These are phyloP conservation scores for Diphasiastrum complanatum DNA, from an alignment of 83 land plant genomes.

Conservation along the genomic window DNA sequence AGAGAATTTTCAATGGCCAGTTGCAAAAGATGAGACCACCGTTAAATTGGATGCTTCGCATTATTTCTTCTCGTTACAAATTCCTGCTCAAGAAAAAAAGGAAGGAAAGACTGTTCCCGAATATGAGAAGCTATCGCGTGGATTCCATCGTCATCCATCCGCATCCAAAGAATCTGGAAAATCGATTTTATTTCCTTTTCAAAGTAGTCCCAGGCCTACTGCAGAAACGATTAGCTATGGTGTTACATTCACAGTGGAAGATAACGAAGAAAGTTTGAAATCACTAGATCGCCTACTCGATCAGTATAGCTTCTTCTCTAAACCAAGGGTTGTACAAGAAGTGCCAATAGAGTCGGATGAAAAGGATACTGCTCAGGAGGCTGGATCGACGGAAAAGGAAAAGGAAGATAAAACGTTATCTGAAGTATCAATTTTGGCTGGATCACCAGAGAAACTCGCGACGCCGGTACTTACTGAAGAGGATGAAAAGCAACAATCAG, in stretches of 20 bases:
- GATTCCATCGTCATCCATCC: too few species aligned
- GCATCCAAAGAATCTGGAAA: too few species aligned
- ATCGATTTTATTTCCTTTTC: too few species aligned
- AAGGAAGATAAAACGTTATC: not conserved
- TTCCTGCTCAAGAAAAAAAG: too few species aligned
- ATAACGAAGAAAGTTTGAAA: too few species aligned
- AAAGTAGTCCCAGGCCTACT: too few species aligned
- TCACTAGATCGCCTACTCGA: too few species aligned
- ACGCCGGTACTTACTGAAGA: not conserved
- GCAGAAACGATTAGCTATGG: too few species aligned
- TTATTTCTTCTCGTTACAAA: constrained; percentile 21
- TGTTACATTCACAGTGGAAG: too few species aligned
- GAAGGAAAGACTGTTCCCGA: too few species aligned
- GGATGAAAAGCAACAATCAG: constrained; percentile 29
- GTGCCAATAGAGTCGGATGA: not conserved
- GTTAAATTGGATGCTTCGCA: constrained; percentile 47
- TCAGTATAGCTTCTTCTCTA: constrained; percentile 53
- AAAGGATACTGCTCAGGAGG: not conserved
- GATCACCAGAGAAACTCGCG: not conserved
- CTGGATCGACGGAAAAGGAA: constrained; percentile 11
- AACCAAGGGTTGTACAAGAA: constrained; percentile 35
- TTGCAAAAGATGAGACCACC: constrained; percentile 63
- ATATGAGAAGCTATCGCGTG: too few species aligned
- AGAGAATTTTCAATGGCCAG: constrained; percentile 60
- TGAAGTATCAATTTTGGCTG: not conserved